Base-by-base conservation (phyloP, 495 filamentous ascomycete genomes). In the Evernia prunastri region DNA sequence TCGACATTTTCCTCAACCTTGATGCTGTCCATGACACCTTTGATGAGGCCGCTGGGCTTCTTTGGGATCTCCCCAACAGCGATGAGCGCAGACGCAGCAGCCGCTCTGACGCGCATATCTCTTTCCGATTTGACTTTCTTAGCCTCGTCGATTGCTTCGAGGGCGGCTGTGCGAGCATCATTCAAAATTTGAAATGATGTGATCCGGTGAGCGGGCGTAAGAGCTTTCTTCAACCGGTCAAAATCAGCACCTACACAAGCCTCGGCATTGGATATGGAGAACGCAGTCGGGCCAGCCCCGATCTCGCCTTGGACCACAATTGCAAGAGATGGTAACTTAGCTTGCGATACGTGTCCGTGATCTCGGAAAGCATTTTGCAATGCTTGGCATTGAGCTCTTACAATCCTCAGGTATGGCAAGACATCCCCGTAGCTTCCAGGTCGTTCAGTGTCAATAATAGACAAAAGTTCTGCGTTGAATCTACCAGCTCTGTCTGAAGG, bases 11-110 rank as follows among this genome's bases (percentile, higher is more conserved):
- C 93, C 74, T 98, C 94, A 37, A 85, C 83, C 78, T 97, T 97
- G 73, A 97, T 85, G 71, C 92, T 97, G 69, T 98, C 94, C 93
- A 97, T 98, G 75, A 97, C 89, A 25, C 85, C 88, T 76, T 96
- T 96, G 76, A 98, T 97, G 23, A 96, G 85, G 40, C 85, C 81
- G 59, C 87, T 88, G 18, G 94, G 90, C 71, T 94, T 96, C 81
- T 96, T 97, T 6, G 95, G 92, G 5, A 95, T 80, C 33, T 89
- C 81, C 37, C 85, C 84, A 72, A 96, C 84, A n/a, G 90, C 89
- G 40, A 97, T 87, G 63, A 96, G 73, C 6, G 94, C 95, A 59
- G 88, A 87, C 18, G 95, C 90, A 35, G 90, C 92, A 29, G 92
- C 89, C 23, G 95, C 89, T 69, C 84, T 80, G 70, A 97, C 89